Evolutionary conservation across 192 early-diverging fungal genomes (phyloP).

Genomic region (Cladochytrium replicatum): DNA sequence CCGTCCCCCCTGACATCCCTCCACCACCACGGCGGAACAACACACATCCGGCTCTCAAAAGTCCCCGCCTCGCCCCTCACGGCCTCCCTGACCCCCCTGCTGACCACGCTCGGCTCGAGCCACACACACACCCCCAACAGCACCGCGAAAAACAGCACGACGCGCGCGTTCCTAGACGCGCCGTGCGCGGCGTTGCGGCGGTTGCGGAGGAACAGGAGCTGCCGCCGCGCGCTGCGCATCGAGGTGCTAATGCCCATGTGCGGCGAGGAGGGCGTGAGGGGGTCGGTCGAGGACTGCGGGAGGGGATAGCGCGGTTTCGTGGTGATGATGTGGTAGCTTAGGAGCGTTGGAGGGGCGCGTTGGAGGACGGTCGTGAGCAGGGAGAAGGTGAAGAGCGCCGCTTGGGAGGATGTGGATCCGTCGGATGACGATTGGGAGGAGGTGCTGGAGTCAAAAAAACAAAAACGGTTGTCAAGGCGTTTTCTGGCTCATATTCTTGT

Average conservation of each 20-base stretch:
- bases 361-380: no score
- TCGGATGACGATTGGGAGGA: constrained; percentile 10
- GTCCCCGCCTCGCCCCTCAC: neutral
- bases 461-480: neutral
- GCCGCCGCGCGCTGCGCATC: no score
- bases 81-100: constrained; percentile 7
- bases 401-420: constrained; percentile 3
- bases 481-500: neutral
- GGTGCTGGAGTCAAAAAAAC: neutral
- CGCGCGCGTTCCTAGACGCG: no score
- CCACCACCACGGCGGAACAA: constrained; percentile 33
- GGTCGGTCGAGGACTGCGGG: constrained; percentile 7
- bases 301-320: neutral
- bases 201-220: no score
- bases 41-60: constrained; percentile 6
- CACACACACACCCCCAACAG: constrained; percentile 2
- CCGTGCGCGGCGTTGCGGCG: no score
- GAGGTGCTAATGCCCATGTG: no score
- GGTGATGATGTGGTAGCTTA: constrained; percentile 2
- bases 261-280: constrained; percentile 4
- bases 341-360: no score
- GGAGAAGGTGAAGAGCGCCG: no score
- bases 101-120: constrained; percentile 18
- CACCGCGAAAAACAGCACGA: constrained; percentile 7
- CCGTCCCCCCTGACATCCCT: constrained; percentile 2